phyloP scores from a whole-genome alignment of 768 basidiomycete genomes.

The Harrya chromipes region DNA sequence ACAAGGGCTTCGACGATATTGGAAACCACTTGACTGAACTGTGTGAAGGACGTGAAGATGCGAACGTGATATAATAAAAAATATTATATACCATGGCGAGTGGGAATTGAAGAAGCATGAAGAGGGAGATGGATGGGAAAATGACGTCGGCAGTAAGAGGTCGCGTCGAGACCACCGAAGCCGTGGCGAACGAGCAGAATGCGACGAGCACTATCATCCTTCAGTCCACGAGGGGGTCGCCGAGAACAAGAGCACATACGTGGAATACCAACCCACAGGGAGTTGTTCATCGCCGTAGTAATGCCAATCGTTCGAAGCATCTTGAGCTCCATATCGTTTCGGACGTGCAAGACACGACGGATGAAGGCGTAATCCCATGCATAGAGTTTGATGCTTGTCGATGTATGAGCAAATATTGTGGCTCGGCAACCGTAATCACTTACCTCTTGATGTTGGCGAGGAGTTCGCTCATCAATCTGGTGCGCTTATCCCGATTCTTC shows the following conservation, averaged over 20 bases:
- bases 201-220: conserved; percentile 57
- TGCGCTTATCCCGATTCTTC: conserved; percentile 87
- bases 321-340: conserved; percentile 79
- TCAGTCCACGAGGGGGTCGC: not conserved
- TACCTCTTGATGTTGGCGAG: conserved; percentile 86
- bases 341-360: conserved; percentile 69
- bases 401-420: not conserved
- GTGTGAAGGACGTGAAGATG: conserved; percentile 1
- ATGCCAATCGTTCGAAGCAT: conserved; percentile 85
- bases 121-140: conserved; percentile 93
- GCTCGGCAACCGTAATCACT: not conserved
- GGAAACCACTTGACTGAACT: conserved; percentile 72
- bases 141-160: conserved; percentile 89
- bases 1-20: conserved; percentile 86
- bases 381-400: conserved; percentile 78
- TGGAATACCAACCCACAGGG: conserved; percentile 69
- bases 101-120: conserved; percentile 85
- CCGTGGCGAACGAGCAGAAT: conserved; percentile 78
- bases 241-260: conserved; percentile 25
- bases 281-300: conserved; percentile 57
- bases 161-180: conserved; percentile 53
- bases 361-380: conserved; percentile 95
- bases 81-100: conserved; percentile 63
- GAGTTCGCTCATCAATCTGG: conserved; percentile 90
- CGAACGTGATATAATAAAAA: not conserved